phyloP scores from a whole-genome alignment of 805 yeast species.

The Kodamaea leandrae region DNA sequence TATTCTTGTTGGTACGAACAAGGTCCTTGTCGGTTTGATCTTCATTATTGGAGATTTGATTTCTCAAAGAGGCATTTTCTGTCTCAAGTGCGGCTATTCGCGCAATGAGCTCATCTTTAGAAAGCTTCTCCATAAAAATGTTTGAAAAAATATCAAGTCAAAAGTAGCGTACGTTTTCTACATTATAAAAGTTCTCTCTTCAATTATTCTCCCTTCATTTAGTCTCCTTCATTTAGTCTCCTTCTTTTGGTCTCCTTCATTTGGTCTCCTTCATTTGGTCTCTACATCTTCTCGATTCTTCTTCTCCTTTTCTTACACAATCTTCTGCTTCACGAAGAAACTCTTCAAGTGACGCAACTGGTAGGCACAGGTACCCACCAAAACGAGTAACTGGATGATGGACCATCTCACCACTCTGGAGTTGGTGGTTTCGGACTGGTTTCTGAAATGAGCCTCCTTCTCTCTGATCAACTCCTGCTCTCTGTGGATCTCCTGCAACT shows the following conservation, averaged over 20 bases:
- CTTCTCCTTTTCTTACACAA: slow-evolving; percentile 47
- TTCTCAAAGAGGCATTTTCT: slow-evolving; percentile 17
- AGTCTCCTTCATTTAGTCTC: background rate
- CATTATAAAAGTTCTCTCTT: too few species aligned
- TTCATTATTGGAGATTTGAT: slow-evolving; percentile 1
- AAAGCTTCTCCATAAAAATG: background rate
- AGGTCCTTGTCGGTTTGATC: too few species aligned
- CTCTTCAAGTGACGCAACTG: slow-evolving; percentile 75
- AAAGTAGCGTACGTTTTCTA: too few species aligned
- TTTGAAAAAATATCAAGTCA: background rate
- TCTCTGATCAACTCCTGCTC: slow-evolving; percentile 73
- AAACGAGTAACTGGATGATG: slow-evolving; percentile 63
- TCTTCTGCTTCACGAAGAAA: slow-evolving; percentile 85
- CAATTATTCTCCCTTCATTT: background rate
- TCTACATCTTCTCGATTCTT: background rate
- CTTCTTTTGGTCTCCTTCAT: background rate
- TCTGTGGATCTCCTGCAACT: slow-evolving; percentile 54
- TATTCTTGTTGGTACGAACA: too few species aligned
- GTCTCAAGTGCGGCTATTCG: slow-evolving; percentile 20
- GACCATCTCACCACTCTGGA: slow-evolving; percentile 73
- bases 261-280: background rate
- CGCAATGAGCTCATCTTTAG: slow-evolving; percentile 10
- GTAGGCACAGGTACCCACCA: slow-evolving; percentile 67
- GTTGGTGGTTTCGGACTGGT: slow-evolving; percentile 75
- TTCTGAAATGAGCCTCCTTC: slow-evolving; percentile 74